Conservation (phyloP, 345 rosid species). For the Psidium guajava region DNA sequence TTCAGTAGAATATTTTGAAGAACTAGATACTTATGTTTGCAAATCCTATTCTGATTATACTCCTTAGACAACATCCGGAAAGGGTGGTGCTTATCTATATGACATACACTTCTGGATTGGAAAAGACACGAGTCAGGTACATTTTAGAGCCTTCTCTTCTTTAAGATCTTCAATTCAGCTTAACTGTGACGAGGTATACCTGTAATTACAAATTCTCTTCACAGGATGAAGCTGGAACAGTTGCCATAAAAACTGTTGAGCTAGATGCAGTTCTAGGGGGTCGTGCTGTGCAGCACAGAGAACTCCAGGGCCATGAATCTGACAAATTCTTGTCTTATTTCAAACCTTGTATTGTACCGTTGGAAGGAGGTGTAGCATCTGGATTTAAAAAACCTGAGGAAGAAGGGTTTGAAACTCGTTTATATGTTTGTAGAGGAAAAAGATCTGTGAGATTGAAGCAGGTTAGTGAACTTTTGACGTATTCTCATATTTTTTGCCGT, state of each 20-base stretch:
- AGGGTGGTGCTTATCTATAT: slow-evolving; percentile 71
- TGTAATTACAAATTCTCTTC: slow-evolving; percentile 1
- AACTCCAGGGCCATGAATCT: slow-evolving; percentile 96
- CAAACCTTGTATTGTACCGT: slow-evolving; percentile 92
- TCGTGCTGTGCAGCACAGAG: slow-evolving; percentile 96
- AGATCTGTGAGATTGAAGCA: slow-evolving; percentile 89
- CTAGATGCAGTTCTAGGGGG: slow-evolving; percentile 96
- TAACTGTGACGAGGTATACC: not conserved
- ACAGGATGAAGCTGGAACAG: slow-evolving; percentile 99
- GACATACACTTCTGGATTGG: slow-evolving; percentile 99
- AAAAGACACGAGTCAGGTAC: slow-evolving; percentile 93
- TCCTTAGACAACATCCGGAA: slow-evolving; percentile 61
- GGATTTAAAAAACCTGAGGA: slow-evolving; percentile 83
- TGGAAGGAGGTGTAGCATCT: slow-evolving; percentile 96
- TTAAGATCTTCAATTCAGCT: not conserved
- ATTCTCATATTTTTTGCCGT: not conserved
- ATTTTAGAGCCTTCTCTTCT: not conserved
- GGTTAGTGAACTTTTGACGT: slow-evolving; percentile 27
- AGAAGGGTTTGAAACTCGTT: slow-evolving; percentile 75
- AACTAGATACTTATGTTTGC: not conserved
- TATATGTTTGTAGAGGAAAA: slow-evolving; percentile 87
- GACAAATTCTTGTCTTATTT: slow-evolving; percentile 94
- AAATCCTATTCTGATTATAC: not conserved
- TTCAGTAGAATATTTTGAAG: not conserved
- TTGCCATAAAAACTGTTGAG: slow-evolving; percentile 94